Evolutionary conservation across 768 basidiomycete genomes (phyloP).

Genomic region (Pulveroboletus ravenelii): DNA sequence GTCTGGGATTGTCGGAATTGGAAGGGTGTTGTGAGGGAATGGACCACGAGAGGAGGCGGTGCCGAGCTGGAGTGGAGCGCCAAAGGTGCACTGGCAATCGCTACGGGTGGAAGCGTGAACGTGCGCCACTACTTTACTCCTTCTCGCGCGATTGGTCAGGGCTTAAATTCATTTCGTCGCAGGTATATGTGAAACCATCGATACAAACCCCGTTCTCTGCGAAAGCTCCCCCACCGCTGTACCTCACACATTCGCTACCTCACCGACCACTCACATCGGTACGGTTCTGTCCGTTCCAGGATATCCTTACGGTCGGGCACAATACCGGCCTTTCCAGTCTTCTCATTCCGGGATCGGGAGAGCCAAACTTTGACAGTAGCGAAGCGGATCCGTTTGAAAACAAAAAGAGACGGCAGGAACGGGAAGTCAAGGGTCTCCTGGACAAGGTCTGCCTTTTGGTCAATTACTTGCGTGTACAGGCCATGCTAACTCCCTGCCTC

Average conservation of each 20-base stretch:
- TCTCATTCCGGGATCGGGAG: slow-evolving; percentile 88
- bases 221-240: slow-evolving; percentile 66
- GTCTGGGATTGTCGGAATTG: slow-evolving; percentile 97
- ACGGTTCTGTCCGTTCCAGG: slow-evolving; percentile 85
- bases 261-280: slow-evolving; percentile 70
- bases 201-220: slow-evolving; percentile 53
- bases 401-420: slow-evolving; percentile 73
- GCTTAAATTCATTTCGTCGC: background rate
- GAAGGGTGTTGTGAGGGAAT: slow-evolving; percentile 81
- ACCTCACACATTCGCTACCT: slow-evolving; percentile 84
- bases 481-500: background rate
- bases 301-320: slow-evolving; percentile 79
- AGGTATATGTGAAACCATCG: slow-evolving; percentile 71
- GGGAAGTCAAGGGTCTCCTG: slow-evolving; percentile 84
- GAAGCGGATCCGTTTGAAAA: slow-evolving; percentile 97
- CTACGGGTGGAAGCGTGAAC: slow-evolving; percentile 79
- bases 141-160: background rate
- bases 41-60: slow-evolving; percentile 64
- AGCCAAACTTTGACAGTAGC: slow-evolving; percentile 88
- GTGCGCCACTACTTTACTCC: slow-evolving; percentile 39
- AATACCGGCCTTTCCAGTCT: slow-evolving; percentile 74
- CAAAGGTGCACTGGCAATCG: slow-evolving; percentile 76
- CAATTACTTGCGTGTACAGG: too few relatives aligned
- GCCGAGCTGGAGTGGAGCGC: slow-evolving; percentile 82
- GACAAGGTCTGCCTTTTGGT: slow-evolving; percentile 60